phyloP scores from a whole-genome alignment of 192 early-diverging fungal genomes.

The Chytriomyces hyalinus region DNA sequence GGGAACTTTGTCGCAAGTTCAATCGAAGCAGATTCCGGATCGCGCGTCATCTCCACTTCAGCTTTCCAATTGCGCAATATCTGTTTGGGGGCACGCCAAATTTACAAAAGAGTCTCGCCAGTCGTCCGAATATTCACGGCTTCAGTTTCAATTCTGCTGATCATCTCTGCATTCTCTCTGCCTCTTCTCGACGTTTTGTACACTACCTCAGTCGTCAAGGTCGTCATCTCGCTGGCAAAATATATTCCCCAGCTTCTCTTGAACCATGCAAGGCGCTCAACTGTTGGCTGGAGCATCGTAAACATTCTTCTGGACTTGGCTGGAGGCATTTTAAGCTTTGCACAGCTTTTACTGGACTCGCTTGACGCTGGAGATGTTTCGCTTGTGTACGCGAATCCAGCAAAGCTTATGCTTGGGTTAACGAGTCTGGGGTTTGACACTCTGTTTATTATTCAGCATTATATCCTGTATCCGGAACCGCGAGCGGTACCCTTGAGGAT shows the following conservation, averaged over 20 bases:
- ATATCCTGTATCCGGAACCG: constrained; percentile 65
- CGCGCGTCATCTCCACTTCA: not conserved
- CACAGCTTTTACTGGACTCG: constrained; percentile 80
- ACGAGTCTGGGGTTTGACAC: constrained; percentile 81
- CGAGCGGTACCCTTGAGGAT: not conserved
- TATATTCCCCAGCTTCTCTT: constrained; percentile 65
- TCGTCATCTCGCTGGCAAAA: constrained; percentile 80
- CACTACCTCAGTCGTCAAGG: constrained; percentile 77
- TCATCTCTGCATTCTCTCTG: not conserved
- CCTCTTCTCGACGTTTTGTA: constrained; percentile 71
- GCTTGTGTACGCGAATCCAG: constrained; percentile 56
- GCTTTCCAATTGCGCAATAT: not conserved
- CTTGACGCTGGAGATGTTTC: constrained; percentile 63
- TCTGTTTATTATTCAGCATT: constrained; percentile 84
- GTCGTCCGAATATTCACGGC: not conserved
- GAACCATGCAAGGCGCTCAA: constrained; percentile 77
- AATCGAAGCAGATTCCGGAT: too few species aligned
- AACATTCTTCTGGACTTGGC: constrained; percentile 88
- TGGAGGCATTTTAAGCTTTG: constrained; percentile 77
- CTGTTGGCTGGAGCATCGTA: constrained; percentile 88
- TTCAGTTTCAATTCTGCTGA: not conserved
- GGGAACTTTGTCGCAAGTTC: not conserved
- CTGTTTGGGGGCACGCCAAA: not conserved
- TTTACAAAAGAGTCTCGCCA: not conserved
- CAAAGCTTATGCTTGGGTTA: constrained; percentile 76